These are phyloP conservation scores for Botryobasidium botryosum DNA, from an alignment of 768 basidiomycete genomes.

Conservation along the genomic window DNA sequence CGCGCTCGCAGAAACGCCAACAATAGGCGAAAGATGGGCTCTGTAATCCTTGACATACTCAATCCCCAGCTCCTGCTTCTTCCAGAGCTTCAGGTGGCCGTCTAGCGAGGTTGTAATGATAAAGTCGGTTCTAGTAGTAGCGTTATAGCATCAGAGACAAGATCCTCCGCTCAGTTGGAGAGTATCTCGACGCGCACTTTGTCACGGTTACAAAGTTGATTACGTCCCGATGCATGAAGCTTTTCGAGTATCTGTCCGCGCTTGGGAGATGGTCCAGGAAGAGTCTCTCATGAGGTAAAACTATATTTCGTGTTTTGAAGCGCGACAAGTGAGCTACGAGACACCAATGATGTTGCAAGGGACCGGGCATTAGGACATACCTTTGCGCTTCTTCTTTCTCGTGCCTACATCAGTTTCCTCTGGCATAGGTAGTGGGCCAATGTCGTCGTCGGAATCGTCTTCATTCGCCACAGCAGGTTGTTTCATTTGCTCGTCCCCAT, in stretches of 20 bases:
- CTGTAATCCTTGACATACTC: slow-evolving; percentile 99
- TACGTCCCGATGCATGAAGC: slow-evolving; percentile 93
- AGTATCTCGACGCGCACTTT: slow-evolving; percentile 34
- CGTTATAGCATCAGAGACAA: not conserved
- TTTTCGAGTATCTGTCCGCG: slow-evolving; percentile 88
- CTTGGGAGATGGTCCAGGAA: slow-evolving; percentile 86
- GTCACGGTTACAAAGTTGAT: slow-evolving; percentile 83
- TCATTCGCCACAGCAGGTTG: slow-evolving; percentile 24
- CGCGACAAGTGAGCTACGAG: too few relatives aligned
- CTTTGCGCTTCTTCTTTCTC: slow-evolving; percentile 68
- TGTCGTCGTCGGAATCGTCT: slow-evolving; percentile 58
- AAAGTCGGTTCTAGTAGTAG: slow-evolving; percentile 63
- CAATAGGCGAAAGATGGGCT: slow-evolving; percentile 67
- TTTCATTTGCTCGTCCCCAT: slow-evolving; percentile 12
- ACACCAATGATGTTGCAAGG: slow-evolving; percentile 8
- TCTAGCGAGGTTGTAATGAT: slow-evolving; percentile 88
- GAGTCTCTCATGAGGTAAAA: slow-evolving; percentile 81
- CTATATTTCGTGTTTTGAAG: slow-evolving; percentile 31
- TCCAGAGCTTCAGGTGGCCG: slow-evolving; percentile 97
- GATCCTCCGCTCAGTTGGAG: not conserved
- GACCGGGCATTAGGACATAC: slow-evolving; percentile 24
- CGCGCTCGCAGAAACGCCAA: slow-evolving; percentile 67
- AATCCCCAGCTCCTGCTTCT: slow-evolving; percentile 88
- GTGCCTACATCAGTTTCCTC: slow-evolving; percentile 25
- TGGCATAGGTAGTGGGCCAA: slow-evolving; percentile 80